These are phyloP conservation scores for Ceratobasidium sp. DNA, from an alignment of 1,284 basidiomycete species.

Conservation along the genomic window DNA sequence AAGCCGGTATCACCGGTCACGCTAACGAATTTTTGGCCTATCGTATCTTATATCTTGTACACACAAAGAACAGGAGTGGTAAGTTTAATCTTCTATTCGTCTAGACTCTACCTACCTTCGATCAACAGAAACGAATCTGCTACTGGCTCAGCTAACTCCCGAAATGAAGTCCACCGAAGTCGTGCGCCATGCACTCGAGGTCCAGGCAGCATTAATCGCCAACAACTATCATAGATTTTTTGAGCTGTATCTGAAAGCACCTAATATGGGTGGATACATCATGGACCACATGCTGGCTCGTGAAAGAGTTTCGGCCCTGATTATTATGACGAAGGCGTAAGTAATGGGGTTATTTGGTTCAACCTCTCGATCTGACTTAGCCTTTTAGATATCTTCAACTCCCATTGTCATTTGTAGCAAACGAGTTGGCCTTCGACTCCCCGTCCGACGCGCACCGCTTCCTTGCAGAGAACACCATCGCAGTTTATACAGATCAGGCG, in stretches of 20 bases:
- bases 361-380: not conserved
- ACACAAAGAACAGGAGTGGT: constrained; percentile 95
- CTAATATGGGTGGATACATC: constrained; percentile 98
- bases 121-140: constrained; percentile 86
- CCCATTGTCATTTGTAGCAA: constrained; percentile 78
- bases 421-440: constrained; percentile 86
- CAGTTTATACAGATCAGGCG: constrained; percentile 60
- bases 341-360: constrained; percentile 53
- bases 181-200: constrained; percentile 88
- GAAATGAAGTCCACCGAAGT: constrained; percentile 83
- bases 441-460: constrained; percentile 74
- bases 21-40: constrained; percentile 97
- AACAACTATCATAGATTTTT: constrained; percentile 96
- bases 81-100: constrained; percentile 40
- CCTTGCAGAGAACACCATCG: constrained; percentile 74
- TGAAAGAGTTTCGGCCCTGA: constrained; percentile 87
- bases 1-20: constrained; percentile 89
- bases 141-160: constrained; percentile 94
- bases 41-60: constrained; percentile 94
- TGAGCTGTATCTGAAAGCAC: constrained; percentile 82
- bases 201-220: constrained; percentile 88
- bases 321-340: constrained; percentile 92
- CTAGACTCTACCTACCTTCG: constrained; percentile 39
- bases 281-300: constrained; percentile 98
- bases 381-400: constrained; percentile 77